These are phyloP conservation scores for Excoecaria agallocha DNA, from an alignment of 345 rosid species.

Conservation along the genomic window DNA sequence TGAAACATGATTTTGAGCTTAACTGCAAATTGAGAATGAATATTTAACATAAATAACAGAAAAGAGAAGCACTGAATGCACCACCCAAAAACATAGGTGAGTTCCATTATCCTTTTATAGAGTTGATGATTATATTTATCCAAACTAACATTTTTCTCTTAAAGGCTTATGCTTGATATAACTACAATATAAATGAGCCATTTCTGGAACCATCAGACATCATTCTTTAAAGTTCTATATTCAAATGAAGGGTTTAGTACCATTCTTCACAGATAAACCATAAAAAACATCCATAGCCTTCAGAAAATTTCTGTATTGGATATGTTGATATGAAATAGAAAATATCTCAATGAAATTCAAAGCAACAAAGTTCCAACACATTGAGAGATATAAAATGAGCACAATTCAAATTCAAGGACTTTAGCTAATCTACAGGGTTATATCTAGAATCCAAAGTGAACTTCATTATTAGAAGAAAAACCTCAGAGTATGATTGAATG, in stretches of 20 bases:
- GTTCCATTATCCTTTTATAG: too few relatives aligned
- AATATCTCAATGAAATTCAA: not conserved
- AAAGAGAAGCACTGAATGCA: not conserved
- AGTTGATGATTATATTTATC: not conserved
- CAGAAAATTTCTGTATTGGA: not conserved
- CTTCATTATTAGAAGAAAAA: not conserved
- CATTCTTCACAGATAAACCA: not conserved
- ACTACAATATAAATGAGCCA: not conserved
- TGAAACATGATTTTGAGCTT: slow-evolving; percentile 1
- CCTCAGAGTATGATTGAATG: not conserved
- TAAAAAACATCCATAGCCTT: not conserved
- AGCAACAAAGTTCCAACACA: not conserved
- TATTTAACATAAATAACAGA: not conserved
- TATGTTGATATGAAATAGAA: not conserved
- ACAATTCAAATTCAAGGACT: not conserved
- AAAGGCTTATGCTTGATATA: not conserved
- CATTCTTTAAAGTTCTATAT: not conserved
- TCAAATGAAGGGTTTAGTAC: not conserved
- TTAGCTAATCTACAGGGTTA: not conserved
- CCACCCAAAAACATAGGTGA: not conserved
- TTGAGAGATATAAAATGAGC: not conserved
- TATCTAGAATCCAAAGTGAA: not conserved
- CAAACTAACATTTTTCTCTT: not conserved
- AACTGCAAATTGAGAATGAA: slow-evolving; percentile 9
- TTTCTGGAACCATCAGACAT: not conserved